Conservation (phyloP, 352 stramenopile genomes). For the Globisporangium spinosum region DNA sequence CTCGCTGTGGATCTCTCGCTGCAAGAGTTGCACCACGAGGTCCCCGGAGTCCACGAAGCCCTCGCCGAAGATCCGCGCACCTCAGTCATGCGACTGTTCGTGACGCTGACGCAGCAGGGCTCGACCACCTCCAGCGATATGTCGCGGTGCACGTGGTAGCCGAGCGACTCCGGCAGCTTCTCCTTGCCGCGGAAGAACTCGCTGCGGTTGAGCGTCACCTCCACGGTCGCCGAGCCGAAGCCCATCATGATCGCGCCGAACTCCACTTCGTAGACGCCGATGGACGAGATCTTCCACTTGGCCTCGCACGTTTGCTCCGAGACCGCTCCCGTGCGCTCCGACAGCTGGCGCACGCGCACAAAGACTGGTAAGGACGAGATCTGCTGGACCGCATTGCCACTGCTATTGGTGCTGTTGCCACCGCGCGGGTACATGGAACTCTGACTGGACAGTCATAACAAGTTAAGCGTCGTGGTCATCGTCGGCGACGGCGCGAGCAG, state of each 20-base stretch:
- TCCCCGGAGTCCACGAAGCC: slow-evolving; percentile 65
- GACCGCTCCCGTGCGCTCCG: slow-evolving; percentile 41
- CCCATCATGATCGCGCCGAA: slow-evolving; percentile 54
- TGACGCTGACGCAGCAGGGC: slow-evolving; percentile 57
- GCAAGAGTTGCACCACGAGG: slow-evolving; percentile 45
- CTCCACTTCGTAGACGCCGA: slow-evolving; percentile 57
- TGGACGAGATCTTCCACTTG: slow-evolving; percentile 47
- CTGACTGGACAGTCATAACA: slow-evolving; percentile 42
- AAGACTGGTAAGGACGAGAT: slow-evolving; percentile 49
- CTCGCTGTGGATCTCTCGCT: slow-evolving; percentile 27
- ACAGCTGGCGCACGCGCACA: slow-evolving; percentile 48
- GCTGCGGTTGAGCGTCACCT: slow-evolving; percentile 48
- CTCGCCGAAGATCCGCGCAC: slow-evolving; percentile 46
- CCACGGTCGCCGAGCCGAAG: slow-evolving; percentile 43
- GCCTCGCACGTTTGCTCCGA: slow-evolving; percentile 52
- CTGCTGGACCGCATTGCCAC: slow-evolving; percentile 25
- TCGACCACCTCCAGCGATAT: slow-evolving; percentile 40
- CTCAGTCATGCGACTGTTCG: slow-evolving; percentile 50
- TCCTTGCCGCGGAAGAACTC: slow-evolving; percentile 48
- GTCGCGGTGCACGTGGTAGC: slow-evolving; percentile 52
- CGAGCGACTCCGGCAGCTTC: slow-evolving; percentile 34
- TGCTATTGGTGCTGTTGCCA: slow-evolving; percentile 2
- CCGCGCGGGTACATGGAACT: slow-evolving; percentile 2
- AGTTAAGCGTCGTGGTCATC: slow-evolving; percentile 46
- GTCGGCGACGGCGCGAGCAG: slow-evolving; percentile 44